Percentiles rank a stretch among this genome's conserved stretches.
phyloP scores from a whole-genome alignment of 257 asterid genomes.

The Capsicum chinense region DNA sequence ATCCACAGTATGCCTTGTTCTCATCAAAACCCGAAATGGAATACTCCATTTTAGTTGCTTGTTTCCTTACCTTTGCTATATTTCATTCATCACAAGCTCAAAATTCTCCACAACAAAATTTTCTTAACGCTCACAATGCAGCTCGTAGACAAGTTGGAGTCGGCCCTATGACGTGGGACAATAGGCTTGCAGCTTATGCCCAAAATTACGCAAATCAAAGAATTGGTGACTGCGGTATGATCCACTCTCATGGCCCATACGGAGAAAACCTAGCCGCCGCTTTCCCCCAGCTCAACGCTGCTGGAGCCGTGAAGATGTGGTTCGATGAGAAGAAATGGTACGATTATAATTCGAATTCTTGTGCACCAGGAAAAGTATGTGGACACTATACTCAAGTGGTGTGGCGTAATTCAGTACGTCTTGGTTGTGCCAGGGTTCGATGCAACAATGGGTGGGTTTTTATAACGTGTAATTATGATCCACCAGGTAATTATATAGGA shows the following conservation, averaged over 20 bases:
- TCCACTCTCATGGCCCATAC: slow-evolving; percentile 47
- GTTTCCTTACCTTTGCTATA: neutral
- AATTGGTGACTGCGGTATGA: slow-evolving; percentile 42
- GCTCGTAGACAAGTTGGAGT: slow-evolving; percentile 48
- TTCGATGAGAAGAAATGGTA: slow-evolving; percentile 42
- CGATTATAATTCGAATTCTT: slow-evolving; percentile 29
- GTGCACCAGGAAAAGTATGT: slow-evolving; percentile 49
- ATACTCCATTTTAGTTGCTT: neutral
- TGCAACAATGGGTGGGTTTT: slow-evolving; percentile 48
- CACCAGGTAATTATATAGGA: slow-evolving; percentile 34
- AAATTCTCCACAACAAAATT: slow-evolving; percentile 33
- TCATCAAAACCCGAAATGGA: slow-evolving; percentile 9
- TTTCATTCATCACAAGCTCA: slow-evolving; percentile 37
- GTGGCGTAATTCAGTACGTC: slow-evolving; percentile 41
- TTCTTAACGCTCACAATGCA: slow-evolving; percentile 43
- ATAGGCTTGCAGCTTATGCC: slow-evolving; percentile 46
- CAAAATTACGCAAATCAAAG: slow-evolving; percentile 40
- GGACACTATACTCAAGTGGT: slow-evolving; percentile 70
- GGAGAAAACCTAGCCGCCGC: slow-evolving; percentile 67
- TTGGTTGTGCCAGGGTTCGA: slow-evolving; percentile 56
- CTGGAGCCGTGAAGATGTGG: slow-evolving; percentile 50
- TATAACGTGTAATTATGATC: slow-evolving; percentile 50
- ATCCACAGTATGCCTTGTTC: neutral
- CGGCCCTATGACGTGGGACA: slow-evolving; percentile 49
- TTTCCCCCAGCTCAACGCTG: slow-evolving; percentile 37